Base-by-base conservation (phyloP, 2,329 filamentous ascomycete species). In the Microdochium trichocladiopsis region DNA sequence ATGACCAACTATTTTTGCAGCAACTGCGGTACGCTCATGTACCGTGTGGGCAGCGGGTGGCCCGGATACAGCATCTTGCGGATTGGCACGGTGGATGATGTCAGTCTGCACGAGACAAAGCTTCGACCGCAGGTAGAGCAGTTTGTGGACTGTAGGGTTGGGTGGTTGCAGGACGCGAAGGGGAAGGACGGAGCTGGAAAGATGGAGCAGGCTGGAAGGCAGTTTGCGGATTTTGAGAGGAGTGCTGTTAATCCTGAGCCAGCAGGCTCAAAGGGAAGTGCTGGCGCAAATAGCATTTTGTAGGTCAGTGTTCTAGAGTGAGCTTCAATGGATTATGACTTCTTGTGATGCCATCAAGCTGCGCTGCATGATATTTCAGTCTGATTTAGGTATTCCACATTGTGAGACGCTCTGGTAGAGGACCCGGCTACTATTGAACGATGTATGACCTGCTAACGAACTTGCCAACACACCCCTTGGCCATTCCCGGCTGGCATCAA, bases 1-100 rank as follows among this genome's bases (percentile, higher is more conserved):
- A 87, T 86, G 82, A 77, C 76, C 8, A 85, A 86, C 59, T 69
- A 73, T 60, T 87, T 86, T 64, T 87, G 83, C 57, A 66, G 60
- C 0, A 76, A 69, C 0, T 87, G 83, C 59, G 82, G 83, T 0
- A 76, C 76, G 0, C 71, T 85, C 4, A 78, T 86, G 79, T 85
- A 83, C 57, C 73, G 82, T 1, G 63, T 72, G 9, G 67, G 74
- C 4, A 59, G 65, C 1, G 66, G 60, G 0, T 76, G 70, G 51
- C 78, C 79, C 0, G 77, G 71, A 0, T 53, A 54, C 45, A 76
- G 64, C 36, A 75, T 85, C 48, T 50, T 80, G 53, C 67, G 83
- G 0, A 73, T 83, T 49, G 83, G 83, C 0, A 84, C 79, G 0
- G 74, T 87, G 1, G 83, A 87, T 61, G 82, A 86, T 65, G 82